Evolutionary conservation across 2,329 filamentous ascomycete species (phyloP), one percentile per base, ranked within the genome.

Genomic region (Tympanopsis confertula): DNA sequence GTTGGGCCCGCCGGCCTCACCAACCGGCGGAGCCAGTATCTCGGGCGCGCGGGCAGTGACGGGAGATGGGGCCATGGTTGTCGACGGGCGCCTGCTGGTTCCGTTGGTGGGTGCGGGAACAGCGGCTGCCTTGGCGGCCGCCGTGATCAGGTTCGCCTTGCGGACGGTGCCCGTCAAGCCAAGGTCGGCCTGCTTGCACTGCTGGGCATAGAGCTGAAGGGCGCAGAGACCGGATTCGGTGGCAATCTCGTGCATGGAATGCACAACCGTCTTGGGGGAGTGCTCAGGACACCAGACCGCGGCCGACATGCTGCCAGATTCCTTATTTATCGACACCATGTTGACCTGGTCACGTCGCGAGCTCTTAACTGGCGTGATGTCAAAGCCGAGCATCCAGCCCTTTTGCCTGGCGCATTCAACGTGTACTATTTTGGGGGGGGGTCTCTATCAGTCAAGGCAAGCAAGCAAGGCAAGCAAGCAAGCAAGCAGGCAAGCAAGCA

Each of bases 271-370:
- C 57, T 87, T 86, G 32, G 76, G 70, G n/a, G 70, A 60, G 55
- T 98, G 91, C 38, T 91, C 83, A 53, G 88, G 87, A 65, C 91
- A 98, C 82, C 86, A 95, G 5, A 96, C 71, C 5, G 74, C 78
- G 2, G 91, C 83, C n/a, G 78, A 77, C 69, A 93, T 82, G n/a
- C 71, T 73, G 13, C 91, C 91, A 20, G 70, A 80, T 52, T 94
- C 88, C 13, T 77, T 77, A 32, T 84, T 84, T 24, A 96, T 69
- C 32, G 77, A 86, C 29, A 94, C 82, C 35, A 85, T 84, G 42
- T 73, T 83, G 49, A 82, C 71, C 42, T 85, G 79, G 47, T 95
- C 88, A 45, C 85, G 77, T 22, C 88, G 75, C 14, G 86, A 93
- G 37, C 82, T 82, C 60, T 98, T 96, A 42, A 95, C 81, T 0